phyloP scores from a whole-genome alignment of 2,329 filamentous ascomycete genomes.

The Ceratocystiopsis sp. region DNA sequence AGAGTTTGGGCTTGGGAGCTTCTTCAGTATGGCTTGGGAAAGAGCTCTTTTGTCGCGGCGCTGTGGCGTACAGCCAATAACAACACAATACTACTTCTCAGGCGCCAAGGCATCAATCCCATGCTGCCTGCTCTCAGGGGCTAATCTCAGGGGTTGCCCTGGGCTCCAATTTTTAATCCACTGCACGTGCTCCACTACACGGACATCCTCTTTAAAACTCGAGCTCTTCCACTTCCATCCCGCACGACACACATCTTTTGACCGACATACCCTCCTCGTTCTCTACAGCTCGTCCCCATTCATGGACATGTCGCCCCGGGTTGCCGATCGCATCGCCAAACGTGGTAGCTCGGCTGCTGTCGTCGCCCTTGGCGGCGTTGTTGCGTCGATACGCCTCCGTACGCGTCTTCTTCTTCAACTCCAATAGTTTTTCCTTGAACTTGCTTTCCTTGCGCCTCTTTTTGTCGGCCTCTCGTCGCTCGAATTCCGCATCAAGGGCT shows the following conservation, averaged over 20 bases:
- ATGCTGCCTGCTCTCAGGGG: constrained; percentile 3
- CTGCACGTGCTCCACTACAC: neutral
- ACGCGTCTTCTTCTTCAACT: constrained; percentile 82
- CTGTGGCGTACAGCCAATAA: constrained; percentile 14
- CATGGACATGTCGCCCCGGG: constrained; percentile 66
- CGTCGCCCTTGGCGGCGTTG: constrained; percentile 25
- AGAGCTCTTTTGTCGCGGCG: too few relatives aligned
- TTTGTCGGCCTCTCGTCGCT: constrained; percentile 58
- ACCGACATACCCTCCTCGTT: constrained; percentile 56
- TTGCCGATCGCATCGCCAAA: constrained; percentile 65
- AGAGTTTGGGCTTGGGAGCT: too few relatives aligned
- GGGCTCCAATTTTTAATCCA: neutral
- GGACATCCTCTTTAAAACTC: constrained; percentile 30
- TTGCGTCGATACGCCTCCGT: constrained; percentile 76
- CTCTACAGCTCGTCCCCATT: constrained; percentile 60
- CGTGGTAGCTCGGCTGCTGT: constrained; percentile 25
- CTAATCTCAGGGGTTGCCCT: constrained; percentile 4
- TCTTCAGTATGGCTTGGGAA: too few relatives aligned
- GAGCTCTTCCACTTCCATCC: constrained; percentile 64
- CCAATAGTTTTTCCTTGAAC: constrained; percentile 74
- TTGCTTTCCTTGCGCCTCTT: constrained; percentile 79
- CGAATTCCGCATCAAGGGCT: constrained; percentile 76
- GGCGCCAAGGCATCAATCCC: constrained; percentile 22
- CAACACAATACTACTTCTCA: constrained; percentile 5
- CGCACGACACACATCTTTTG: constrained; percentile 63